Conservation (phyloP, 495 filamentous ascomycete species). For the Talaromyces liani region DNA sequence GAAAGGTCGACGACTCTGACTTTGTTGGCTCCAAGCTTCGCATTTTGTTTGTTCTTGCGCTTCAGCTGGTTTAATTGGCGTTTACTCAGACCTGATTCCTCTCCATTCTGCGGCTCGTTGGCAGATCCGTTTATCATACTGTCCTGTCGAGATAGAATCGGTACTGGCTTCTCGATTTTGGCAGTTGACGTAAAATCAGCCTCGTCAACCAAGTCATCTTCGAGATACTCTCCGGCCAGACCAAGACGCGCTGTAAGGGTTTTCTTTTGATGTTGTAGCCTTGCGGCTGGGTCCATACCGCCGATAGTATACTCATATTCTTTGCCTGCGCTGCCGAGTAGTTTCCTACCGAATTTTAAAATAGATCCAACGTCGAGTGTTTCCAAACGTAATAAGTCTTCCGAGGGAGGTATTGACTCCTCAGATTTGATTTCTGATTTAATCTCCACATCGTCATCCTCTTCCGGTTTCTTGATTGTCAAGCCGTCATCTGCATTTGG, state of each 20-base stretch:
- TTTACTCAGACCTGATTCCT: slow-evolving; percentile 73
- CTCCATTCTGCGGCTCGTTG: slow-evolving; percentile 37
- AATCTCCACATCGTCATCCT: slow-evolving; percentile 40
- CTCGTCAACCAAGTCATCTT: slow-evolving; percentile 69
- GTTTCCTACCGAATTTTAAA: slow-evolving; percentile 68
- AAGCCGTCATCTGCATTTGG: slow-evolving; percentile 65
- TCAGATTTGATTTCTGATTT: slow-evolving; percentile 36
- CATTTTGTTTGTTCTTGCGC: slow-evolving; percentile 76
- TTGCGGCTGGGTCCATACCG: slow-evolving; percentile 67
- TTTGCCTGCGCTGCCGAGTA: slow-evolving; percentile 74
- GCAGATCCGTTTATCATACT: slow-evolving; percentile 34
- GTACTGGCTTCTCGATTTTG: slow-evolving; percentile 34
- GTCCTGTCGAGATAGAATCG: slow-evolving; percentile 33
- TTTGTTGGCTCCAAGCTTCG: slow-evolving; percentile 80
- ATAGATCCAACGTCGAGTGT: slow-evolving; percentile 72
- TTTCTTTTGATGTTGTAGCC: slow-evolving; percentile 82
- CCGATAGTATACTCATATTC: slow-evolving; percentile 80
- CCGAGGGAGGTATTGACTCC: slow-evolving; percentile 22
- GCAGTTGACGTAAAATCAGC: slow-evolving; percentile 45
- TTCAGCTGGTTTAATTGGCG: slow-evolving; percentile 92
- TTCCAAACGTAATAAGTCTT: slow-evolving; percentile 62
- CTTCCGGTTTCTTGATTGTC: slow-evolving; percentile 46
- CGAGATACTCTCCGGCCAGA: slow-evolving; percentile 74
- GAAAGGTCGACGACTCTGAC: slow-evolving; percentile 84
- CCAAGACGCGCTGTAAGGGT: slow-evolving; percentile 77